Evolutionary conservation across 2,329 filamentous ascomycete species (phyloP).

Genomic region (Aureobasidium sp.): DNA sequence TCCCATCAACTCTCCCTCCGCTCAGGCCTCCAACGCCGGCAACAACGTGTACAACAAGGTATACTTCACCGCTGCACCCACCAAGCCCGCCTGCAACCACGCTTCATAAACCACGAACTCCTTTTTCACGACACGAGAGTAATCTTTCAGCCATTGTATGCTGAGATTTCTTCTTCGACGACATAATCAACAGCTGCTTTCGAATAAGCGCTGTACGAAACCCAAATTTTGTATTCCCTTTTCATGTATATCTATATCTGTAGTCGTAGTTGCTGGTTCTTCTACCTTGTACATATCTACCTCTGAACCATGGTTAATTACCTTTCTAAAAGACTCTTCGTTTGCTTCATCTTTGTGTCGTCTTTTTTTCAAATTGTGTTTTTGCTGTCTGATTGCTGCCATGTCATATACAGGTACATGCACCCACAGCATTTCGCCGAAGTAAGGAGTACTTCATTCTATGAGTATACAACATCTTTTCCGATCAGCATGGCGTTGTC

Average conservation of each 20-base stretch:
- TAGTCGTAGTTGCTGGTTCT: background rate
- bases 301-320: background rate
- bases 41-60: conserved; percentile 30
- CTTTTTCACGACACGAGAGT: background rate
- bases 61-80: conserved; percentile 25
- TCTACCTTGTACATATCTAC: background rate
- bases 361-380: background rate
- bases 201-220: background rate
- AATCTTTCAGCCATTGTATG: background rate
- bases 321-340: background rate
- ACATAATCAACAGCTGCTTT: background rate
- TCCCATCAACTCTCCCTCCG: conserved; percentile 22
- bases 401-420: too few relatives aligned
- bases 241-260: background rate
- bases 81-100: background rate
- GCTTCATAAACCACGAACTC: background rate
- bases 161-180: background rate
- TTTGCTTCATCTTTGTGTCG: background rate
- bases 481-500: too few relatives aligned
- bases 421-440: too few relatives aligned
- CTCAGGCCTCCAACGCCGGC: conserved; percentile 22
- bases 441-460: too few relatives aligned
- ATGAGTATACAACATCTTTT: too few relatives aligned
- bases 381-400: too few relatives aligned
- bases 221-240: background rate